phyloP scores from a whole-genome alignment of 768 basidiomycete genomes.

The Auricularia sp. region DNA sequence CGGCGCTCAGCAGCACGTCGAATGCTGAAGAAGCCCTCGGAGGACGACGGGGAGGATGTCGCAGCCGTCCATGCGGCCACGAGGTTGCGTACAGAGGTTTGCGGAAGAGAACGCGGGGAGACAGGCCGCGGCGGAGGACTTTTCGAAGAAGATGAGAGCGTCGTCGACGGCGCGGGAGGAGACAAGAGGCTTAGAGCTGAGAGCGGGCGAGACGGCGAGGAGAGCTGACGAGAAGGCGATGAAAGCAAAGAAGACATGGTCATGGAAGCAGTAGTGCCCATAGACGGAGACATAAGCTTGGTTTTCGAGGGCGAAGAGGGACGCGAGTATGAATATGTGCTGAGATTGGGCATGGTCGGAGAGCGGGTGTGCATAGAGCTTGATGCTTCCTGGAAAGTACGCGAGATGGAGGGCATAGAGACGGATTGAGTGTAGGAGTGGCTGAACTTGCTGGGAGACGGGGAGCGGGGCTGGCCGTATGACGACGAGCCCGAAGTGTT shows the following conservation, averaged over 20 bases:
- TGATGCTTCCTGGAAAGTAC: conserved; percentile 26
- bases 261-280: conserved; percentile 11
- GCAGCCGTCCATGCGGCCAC: conserved; percentile 56
- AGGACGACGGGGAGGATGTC: conserved; percentile 23
- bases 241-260: conserved; percentile 37
- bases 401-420: conserved; percentile 31
- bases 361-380: conserved; percentile 6
- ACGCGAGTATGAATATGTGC: conserved; percentile 25
- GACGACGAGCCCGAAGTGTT: conserved; percentile 48
- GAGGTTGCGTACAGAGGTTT: conserved; percentile 62
- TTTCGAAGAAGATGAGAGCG: conserved; percentile 2
- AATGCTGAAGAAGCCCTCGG: conserved; percentile 43
- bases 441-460: conserved; percentile 18
- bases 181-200: conserved; percentile 3
- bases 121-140: neutral
- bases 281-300: conserved; percentile 21
- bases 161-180: conserved; percentile 2
- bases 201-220: conserved; percentile 1
- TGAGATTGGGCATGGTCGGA: neutral
- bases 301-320: conserved; percentile 41
- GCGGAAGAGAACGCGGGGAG: conserved; percentile 3
- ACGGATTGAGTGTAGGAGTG: conserved; percentile 29
- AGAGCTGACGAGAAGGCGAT: conserved; percentile 27
- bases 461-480: conserved; percentile 28
- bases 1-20: conserved; percentile 29